These are phyloP conservation scores for Penicillium taxi DNA, from an alignment of 495 filamentous ascomycete genomes.

Conservation along the genomic window DNA sequence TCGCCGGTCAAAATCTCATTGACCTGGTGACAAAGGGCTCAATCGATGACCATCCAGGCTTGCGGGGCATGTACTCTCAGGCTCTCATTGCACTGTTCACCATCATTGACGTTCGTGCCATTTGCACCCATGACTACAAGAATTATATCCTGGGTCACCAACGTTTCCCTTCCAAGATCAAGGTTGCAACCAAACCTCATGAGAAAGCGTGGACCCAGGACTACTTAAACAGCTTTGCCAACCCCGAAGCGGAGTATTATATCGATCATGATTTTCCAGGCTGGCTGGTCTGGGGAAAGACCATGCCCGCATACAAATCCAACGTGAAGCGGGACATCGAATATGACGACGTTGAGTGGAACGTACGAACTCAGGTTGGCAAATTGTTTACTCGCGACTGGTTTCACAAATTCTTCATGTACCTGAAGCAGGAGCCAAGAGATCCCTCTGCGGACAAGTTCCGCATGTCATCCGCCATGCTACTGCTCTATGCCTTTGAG, in stretches of 20 bases:
- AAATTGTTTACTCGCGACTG: conserved; percentile 70
- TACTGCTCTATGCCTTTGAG: conserved; percentile 83
- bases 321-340: conserved; percentile 59
- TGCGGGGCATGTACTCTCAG: conserved; percentile 72
- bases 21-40: conserved; percentile 78
- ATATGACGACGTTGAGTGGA: conserved; percentile 76
- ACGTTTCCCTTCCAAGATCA: conserved; percentile 62
- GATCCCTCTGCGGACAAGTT: conserved; percentile 80
- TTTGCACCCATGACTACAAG: conserved; percentile 76
- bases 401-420: conserved; percentile 82
- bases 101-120: conserved; percentile 74
- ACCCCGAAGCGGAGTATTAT: conserved; percentile 76
- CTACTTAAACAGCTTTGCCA: conserved; percentile 69
- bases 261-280: conserved; percentile 89
- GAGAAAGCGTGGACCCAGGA: conserved; percentile 71
- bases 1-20: conserved; percentile 72
- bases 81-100: conserved; percentile 74
- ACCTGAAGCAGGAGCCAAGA: conserved; percentile 92
- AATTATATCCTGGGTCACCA: conserved; percentile 76
- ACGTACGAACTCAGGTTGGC: conserved; percentile 73
- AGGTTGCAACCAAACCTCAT: conserved; percentile 59
- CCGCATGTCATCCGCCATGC: conserved; percentile 72
- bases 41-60: conserved; percentile 80
- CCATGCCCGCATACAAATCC: conserved; percentile 67
- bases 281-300: conserved; percentile 93